phyloP scores from a whole-genome alignment of 2,329 filamentous ascomycete species.

The Endoconidiophora laricicola region DNA sequence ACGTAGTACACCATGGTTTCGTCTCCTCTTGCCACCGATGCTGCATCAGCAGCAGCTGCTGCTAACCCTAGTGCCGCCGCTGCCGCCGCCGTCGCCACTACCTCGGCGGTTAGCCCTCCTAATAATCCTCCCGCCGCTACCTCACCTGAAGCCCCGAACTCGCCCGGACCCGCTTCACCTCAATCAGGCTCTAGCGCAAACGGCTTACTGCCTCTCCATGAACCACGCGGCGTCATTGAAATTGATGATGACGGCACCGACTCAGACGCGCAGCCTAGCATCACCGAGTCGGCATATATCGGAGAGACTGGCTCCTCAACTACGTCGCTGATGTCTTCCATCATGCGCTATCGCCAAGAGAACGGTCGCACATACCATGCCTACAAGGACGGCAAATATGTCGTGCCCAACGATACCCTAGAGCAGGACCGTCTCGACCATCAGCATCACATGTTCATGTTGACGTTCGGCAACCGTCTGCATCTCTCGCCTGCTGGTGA shows the following conservation, averaged over 20 bases:
- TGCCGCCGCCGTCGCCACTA: too few species aligned
- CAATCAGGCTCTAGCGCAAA: too few species aligned
- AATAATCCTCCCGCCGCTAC: too few species aligned
- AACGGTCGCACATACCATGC: constrained; percentile 19
- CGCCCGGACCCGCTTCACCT: too few species aligned
- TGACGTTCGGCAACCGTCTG: constrained; percentile 17
- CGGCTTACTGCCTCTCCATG: too few species aligned
- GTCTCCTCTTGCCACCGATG: too few species aligned
- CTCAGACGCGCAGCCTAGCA: not conserved
- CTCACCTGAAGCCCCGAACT: too few species aligned
- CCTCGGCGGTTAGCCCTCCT: too few species aligned
- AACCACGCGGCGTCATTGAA: not conserved
- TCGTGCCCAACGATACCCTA: constrained; percentile 17
- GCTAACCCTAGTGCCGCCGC: too few species aligned
- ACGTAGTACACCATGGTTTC: too few species aligned
- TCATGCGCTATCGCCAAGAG: constrained; percentile 17
- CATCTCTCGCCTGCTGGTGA: constrained; percentile 14
- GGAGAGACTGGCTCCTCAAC: constrained; percentile 12
- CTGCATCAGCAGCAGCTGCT: too few species aligned
- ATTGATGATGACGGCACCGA: constrained; percentile 2
- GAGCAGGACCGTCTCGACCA: constrained; percentile 19
- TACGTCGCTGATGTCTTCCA: constrained; percentile 15
- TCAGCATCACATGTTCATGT: constrained; percentile 18
- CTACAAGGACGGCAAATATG: constrained; percentile 19
- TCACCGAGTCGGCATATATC: constrained; percentile 9